Base-by-base conservation (phyloP, 2,329 filamentous ascomycete genomes). In the Thermothelomyces thermophilus region DNA sequence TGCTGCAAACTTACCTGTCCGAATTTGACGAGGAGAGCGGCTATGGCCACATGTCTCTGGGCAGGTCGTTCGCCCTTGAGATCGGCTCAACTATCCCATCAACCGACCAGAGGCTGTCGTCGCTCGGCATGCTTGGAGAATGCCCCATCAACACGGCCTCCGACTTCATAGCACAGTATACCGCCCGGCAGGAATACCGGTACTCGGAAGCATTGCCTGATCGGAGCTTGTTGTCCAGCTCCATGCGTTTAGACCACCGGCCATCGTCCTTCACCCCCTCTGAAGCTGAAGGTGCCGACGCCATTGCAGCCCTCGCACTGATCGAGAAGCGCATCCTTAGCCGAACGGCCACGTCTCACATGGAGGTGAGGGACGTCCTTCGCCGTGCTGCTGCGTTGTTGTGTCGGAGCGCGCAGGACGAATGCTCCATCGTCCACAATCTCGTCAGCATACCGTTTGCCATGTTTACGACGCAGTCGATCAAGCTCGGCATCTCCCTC, bases 131-230 rank as follows among this genome's bases (percentile, higher is more conserved):
- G 31, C 78, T 87, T 55, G 83, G 85, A 16, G 81, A 84, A 41
- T 80, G 81, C 47, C 81, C 81, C 55, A 84, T 96, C 65, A 95
- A 97, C 64, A 90, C 90, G 10, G 90, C 88, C 0, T 97, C 93
- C 2, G 91, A 97, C 64, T 95, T 98, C 61, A 82, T 98, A 63
- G 90, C 93, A 1, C 91, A 98, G 63, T 98, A 98, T 65, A 97
- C 91, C 3, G 94, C 90, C 22, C 86, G 93, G 33, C 94, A 98
- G 65, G 90, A 95, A 63, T 98, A 98, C 66, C 83, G 90, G 50
- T 91, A 91, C 63, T 82, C 89, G 10, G 89, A 95, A 64, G 79
- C 82, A 2, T 71, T 86, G 33, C 81, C 84, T 1, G 83, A 86
- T 51, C 80, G 83, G 53, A 82, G 84, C 52, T 74, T 77, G 62